Evolutionary conservation across 2,329 filamentous ascomycete genomes (phyloP), one percentile per base, ranked within the genome.

Genomic region (Akanthomyces uredinophilus): DNA sequence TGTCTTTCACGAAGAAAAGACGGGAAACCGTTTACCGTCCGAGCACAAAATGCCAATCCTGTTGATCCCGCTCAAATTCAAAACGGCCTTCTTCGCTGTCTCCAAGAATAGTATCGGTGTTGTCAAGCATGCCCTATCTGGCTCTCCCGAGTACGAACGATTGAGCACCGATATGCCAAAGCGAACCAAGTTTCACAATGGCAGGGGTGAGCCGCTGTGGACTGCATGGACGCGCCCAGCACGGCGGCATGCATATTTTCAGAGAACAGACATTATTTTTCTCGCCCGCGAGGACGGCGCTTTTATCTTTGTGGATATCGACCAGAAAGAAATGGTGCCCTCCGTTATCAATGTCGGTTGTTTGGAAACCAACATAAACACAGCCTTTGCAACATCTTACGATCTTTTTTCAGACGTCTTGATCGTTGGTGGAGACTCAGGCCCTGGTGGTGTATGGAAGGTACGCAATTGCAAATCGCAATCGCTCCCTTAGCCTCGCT

Each of bases 241-340:
- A 63, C 87, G 94, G 8, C 82, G 86, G 27, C 82, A 82, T 64
- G 75, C 78, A 14, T 89, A 88, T 66, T 83, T 83, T 58, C 77
- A 83, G 60, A 81, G 78, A 20, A 86, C 87, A 41, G 95, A 98
- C 70, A 86, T 88, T 64, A 86, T 98, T 54, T 96, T 95, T 70
- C 78, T 99, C 18, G 90, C 89, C 13, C 86, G 93, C 60, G 94
- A 98, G 75, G 94, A 98, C 70, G 95, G 95, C 3, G 79, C 87
- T 54, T 82, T 97, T 11, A 83, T 87, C 60, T 90, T 89, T 66
- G 75, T 94, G 5, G 87, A 92, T 66, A 85, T 91, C 63, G 83
- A 84, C 49, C 81, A 81, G 6, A 78, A 78, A 65, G 83, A 81
- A 51, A 78, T 84, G 66, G 72, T 87, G 59, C 79, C 82, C 57